Percentiles rank a stretch among this genome's conserved stretches.
phyloP scores from a whole-genome alignment of 2,329 filamentous ascomycete genomes.

The Colletotrichum shisoi region DNA sequence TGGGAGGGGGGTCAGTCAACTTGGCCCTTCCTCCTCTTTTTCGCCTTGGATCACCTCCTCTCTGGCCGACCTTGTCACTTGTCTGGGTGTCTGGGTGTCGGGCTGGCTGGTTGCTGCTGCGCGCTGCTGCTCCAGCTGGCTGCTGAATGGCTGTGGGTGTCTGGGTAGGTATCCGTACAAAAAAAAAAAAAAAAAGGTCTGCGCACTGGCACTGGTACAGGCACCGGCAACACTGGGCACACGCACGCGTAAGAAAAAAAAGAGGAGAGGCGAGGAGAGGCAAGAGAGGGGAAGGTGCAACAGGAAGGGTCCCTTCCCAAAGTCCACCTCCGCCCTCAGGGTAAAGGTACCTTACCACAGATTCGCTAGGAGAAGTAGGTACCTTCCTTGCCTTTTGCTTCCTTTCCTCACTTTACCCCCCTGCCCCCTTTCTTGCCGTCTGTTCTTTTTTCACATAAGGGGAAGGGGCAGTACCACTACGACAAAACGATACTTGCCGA shows the following conservation, averaged over 20 bases:
- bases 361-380: conserved; percentile 22
- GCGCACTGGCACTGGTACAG: conserved; percentile 32
- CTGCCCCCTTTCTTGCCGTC: conserved; percentile 13
- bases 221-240: conserved; percentile 22
- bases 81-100: conserved; percentile 12
- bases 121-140: conserved; percentile 18
- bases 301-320: conserved; percentile 22
- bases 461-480: conserved; percentile 19
- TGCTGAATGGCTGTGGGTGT: conserved; percentile 34
- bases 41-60: conserved; percentile 16
- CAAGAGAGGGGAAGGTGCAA: conserved; percentile 32
- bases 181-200: conserved; percentile 23
- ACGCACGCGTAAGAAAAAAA: conserved; percentile 9
- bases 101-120: conserved; percentile 16
- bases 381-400: conserved; percentile 16
- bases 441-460: conserved; percentile 8
- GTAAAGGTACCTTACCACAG: conserved; percentile 31
- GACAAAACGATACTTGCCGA: conserved; percentile 23
- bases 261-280: conserved; percentile 25
- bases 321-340: conserved; percentile 26
- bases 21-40: conserved; percentile 22
- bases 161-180: conserved; percentile 24
- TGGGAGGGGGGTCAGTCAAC: conserved; percentile 20
- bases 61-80: conserved; percentile 17
- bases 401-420: conserved; percentile 16